These are phyloP conservation scores for Bryopsis sp. DNA, from an alignment of 139 green algal species.

Conservation along the genomic window DNA sequence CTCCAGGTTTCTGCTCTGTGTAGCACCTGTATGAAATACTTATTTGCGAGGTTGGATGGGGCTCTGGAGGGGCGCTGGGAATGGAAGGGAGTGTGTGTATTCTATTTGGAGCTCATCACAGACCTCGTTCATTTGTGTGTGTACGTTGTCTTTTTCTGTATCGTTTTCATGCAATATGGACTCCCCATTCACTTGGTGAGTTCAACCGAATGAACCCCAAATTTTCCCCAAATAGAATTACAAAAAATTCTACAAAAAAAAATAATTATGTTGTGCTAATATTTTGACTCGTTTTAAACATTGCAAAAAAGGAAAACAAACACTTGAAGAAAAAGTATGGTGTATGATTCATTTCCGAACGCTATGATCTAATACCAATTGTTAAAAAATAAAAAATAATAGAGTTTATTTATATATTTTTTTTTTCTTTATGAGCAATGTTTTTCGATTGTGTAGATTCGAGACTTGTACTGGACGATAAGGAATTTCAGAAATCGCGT, in stretches of 20 bases:
- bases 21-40: constrained; percentile 77
- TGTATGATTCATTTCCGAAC: too few relatives aligned
- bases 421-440: background rate
- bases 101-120: constrained; percentile 95
- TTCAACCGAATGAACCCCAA: background rate
- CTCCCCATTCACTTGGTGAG: constrained; percentile 89
- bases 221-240: background rate
- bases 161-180: constrained; percentile 93
- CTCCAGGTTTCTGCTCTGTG: constrained; percentile 51
- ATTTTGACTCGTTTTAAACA: too few relatives aligned
- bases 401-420: too few relatives aligned
- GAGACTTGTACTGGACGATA: constrained; percentile 94
- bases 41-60: constrained; percentile 60
- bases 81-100: constrained; percentile 73
- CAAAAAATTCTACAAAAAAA: too few relatives aligned
- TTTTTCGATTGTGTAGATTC: constrained; percentile 35
- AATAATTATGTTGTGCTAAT: too few relatives aligned
- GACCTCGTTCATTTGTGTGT: constrained; percentile 95
- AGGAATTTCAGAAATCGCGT: constrained; percentile 86
- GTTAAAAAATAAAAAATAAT: too few relatives aligned
- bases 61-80: constrained; percentile 85
- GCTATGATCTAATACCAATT: too few relatives aligned
- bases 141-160: constrained; percentile 93
- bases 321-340: too few relatives aligned
- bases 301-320: too few relatives aligned